These are phyloP conservation scores for Zygosaccharomyces pseudorouxii DNA, from an alignment of 805 yeast species.

Conservation along the genomic window DNA sequence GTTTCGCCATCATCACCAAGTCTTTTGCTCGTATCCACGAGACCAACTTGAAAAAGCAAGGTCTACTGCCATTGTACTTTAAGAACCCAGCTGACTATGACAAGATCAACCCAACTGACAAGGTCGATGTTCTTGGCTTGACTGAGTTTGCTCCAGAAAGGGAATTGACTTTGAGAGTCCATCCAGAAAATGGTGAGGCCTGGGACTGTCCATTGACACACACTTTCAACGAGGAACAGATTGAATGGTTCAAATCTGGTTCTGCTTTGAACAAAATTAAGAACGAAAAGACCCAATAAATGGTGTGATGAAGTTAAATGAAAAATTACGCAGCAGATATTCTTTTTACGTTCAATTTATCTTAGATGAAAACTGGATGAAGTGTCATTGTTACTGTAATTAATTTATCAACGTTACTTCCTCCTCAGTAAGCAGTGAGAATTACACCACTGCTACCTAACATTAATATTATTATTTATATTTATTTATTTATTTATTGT, in stretches of 20 bases:
- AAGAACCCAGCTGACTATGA: conserved; percentile 86
- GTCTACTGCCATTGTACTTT: conserved; percentile 95
- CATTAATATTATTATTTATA: conserved; percentile 5
- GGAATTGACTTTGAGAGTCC: conserved; percentile 71
- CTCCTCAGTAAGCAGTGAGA: background rate
- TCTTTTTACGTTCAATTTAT: conserved; percentile 1
- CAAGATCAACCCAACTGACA: conserved; percentile 86
- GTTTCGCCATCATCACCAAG: conserved; percentile 94
- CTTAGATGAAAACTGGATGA: background rate
- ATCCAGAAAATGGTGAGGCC: conserved; percentile 65
- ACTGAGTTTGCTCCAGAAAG: conserved; percentile 89
- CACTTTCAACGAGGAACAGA: conserved; percentile 94
- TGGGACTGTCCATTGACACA: conserved; percentile 93
- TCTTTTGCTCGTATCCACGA: conserved; percentile 99
- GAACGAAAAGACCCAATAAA: conserved; percentile 10
- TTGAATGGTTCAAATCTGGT: conserved; percentile 98
- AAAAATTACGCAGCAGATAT: background rate
- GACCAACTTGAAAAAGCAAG: conserved; percentile 99
- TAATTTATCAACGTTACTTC: conserved; percentile 12
- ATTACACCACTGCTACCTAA: background rate
- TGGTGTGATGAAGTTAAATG: background rate
- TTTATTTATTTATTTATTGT: conserved; percentile 13
- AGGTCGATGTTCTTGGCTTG: conserved; percentile 81
- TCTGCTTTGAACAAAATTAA: conserved; percentile 88
- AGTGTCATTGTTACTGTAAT: conserved; percentile 13